Percentiles rank a stretch among this genome's conserved stretches.
Conservation (phyloP, 805 yeast species). For the Dipodascus geniculatus region DNA sequence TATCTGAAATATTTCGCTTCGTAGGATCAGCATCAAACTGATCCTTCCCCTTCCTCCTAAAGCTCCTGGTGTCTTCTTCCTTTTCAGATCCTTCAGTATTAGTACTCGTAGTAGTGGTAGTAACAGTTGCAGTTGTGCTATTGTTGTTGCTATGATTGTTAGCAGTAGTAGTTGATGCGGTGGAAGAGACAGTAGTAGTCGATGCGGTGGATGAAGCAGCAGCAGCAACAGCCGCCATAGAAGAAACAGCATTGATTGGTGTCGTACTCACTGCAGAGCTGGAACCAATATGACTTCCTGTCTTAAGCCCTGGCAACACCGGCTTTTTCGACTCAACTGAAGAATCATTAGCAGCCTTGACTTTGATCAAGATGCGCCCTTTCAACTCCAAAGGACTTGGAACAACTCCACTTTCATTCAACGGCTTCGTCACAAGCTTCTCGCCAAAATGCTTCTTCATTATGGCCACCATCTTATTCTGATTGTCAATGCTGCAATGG, state of each 20-base stretch:
- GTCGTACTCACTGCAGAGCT: not conserved
- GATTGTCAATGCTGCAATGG: conserved; percentile 62
- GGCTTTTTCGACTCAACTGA: not conserved
- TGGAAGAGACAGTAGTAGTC: not conserved
- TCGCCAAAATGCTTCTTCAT: conserved; percentile 51
- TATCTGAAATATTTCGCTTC: conserved; percentile 20
- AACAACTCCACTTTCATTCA: conserved; percentile 26
- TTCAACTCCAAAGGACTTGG: conserved; percentile 70
- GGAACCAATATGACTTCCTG: conserved; percentile 1
- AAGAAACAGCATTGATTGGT: not conserved
- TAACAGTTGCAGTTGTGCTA: not conserved
- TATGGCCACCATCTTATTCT: conserved; percentile 41
- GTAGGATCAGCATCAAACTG: conserved; percentile 2
- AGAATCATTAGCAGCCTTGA: conserved; percentile 40
- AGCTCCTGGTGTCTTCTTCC: not conserved
- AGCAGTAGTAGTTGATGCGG: not conserved
- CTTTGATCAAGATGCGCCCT: conserved; percentile 65
- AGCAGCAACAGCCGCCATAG: not conserved
- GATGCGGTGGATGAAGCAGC: not conserved
- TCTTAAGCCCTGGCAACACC: not conserved
- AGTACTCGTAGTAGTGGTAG: not conserved
- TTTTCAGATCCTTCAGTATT: not conserved
- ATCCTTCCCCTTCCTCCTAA: not conserved
- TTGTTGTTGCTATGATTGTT: not conserved
- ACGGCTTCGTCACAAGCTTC: conserved; percentile 34